Conservation (phyloP, 2,329 filamentous ascomycete species). For the Neofusicoccum ribis region DNA sequence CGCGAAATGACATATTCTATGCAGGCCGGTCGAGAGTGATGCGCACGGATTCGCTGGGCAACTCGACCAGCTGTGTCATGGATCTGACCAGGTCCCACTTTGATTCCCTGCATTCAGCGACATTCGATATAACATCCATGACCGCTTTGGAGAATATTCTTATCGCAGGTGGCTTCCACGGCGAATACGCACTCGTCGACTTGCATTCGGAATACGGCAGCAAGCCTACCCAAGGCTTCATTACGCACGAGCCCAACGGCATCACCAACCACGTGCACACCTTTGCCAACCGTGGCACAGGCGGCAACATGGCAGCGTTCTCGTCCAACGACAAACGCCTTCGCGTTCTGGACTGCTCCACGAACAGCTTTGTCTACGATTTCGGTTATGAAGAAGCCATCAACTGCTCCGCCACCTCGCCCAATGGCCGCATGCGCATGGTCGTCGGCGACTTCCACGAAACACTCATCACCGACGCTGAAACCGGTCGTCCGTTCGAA, state of each 20-base stretch:
- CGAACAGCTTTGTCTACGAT: conserved; percentile 59
- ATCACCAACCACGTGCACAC: conserved; percentile 62
- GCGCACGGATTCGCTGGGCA: conserved; percentile 50
- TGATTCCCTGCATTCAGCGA: conserved; percentile 22
- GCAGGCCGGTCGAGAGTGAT: conserved; percentile 47
- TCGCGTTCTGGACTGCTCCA: conserved; percentile 55
- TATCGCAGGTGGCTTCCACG: conserved; percentile 58
- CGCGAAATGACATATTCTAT: conserved; percentile 58
- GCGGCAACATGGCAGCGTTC: conserved; percentile 53
- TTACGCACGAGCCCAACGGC: conserved; percentile 52
- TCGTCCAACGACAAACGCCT: conserved; percentile 59
- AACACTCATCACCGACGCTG: conserved; percentile 68
- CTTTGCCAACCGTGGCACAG: conserved; percentile 49
- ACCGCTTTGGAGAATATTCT: conserved; percentile 51
- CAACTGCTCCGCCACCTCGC: conserved; percentile 73
- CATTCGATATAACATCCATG: conserved; percentile 54
- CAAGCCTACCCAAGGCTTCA: conserved; percentile 45
- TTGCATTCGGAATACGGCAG: conserved; percentile 39
- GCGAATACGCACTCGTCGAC: conserved; percentile 56
- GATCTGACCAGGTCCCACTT: conserved; percentile 42
- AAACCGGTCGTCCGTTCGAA: conserved; percentile 60
- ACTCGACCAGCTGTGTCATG: conserved; percentile 45
- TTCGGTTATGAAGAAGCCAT: conserved; percentile 62
- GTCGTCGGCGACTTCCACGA: conserved; percentile 70
- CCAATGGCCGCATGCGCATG: conserved; percentile 69